Percentiles rank a stretch among this genome's conserved stretches.
These are phyloP conservation scores for Diaporthe batatas DNA, from an alignment of 2,329 filamentous ascomycete genomes.

Conservation along the genomic window DNA sequence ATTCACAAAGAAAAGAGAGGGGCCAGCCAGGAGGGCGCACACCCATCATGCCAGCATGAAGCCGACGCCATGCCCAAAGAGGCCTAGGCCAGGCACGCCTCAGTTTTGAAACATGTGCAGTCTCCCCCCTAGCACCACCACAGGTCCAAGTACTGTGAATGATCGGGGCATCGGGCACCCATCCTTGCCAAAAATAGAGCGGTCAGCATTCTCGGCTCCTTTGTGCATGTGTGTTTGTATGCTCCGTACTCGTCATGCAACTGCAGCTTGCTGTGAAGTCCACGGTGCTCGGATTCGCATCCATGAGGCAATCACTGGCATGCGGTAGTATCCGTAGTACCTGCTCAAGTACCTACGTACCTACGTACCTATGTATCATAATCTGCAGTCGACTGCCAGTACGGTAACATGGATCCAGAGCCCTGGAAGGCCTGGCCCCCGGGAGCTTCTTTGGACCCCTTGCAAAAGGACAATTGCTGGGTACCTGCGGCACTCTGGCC, in stretches of 20 bases:
- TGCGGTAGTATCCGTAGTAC: background rate
- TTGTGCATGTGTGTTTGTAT: background rate
- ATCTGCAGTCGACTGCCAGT: too few relatives aligned
- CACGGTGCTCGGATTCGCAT: background rate
- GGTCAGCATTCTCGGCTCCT: constrained; percentile 7
- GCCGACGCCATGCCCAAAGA: constrained; percentile 41
- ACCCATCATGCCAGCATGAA: constrained; percentile 5
- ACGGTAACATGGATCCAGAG: background rate
- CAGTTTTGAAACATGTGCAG: constrained; percentile 42
- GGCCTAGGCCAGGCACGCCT: constrained; percentile 46
- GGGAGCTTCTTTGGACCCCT: background rate
- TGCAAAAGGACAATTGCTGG: constrained; percentile 21
- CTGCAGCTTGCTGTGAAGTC: too few relatives aligned
- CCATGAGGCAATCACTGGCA: background rate
- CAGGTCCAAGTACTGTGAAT: background rate
- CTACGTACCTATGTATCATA: too few relatives aligned
- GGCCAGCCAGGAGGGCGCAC: background rate
- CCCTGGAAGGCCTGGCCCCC: constrained; percentile 13
- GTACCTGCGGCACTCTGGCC: constrained; percentile 13
- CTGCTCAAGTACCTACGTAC: too few relatives aligned
- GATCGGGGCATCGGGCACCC: constrained; percentile 19
- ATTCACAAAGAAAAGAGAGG: background rate
- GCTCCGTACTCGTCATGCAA: background rate
- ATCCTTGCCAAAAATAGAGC: constrained; percentile 33
- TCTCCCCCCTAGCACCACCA: constrained; percentile 21